Conservation (phyloP, 2,329 filamentous ascomycete species). For the Amphichorda felina region DNA sequence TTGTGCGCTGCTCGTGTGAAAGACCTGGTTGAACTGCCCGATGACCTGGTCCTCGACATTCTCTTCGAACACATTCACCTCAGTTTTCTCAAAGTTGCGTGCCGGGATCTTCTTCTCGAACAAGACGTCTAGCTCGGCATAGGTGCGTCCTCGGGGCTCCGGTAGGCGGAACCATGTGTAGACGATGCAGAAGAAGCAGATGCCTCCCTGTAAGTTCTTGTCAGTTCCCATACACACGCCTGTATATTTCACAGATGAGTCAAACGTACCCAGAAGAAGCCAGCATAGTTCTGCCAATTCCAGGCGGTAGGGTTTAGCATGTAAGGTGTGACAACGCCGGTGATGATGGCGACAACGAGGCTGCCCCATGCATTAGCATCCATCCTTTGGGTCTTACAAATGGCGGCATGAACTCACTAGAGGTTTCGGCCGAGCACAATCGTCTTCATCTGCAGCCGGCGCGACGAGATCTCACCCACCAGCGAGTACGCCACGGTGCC, state of each 20-base stretch:
- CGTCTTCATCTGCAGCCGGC: constrained; percentile 81
- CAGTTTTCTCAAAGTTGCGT: constrained; percentile 54
- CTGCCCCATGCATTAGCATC: constrained; percentile 16
- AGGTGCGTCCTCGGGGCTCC: constrained; percentile 68
- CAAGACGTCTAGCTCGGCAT: constrained; percentile 75
- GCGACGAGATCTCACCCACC: constrained; percentile 72
- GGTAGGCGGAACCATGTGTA: constrained; percentile 53
- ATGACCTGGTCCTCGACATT: constrained; percentile 34
- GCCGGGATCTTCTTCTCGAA: constrained; percentile 65
- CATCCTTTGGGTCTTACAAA: too few species aligned
- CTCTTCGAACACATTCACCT: constrained; percentile 45
- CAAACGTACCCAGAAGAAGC: constrained; percentile 65
- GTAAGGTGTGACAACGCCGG: constrained; percentile 73
- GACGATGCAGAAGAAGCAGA: constrained; percentile 69
- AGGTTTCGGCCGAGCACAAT: constrained; percentile 75
- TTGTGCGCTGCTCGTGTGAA: not conserved
- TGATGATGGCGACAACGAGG: constrained; percentile 74
- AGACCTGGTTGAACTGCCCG: constrained; percentile 31
- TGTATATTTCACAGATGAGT: not conserved
- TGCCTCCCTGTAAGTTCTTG: constrained; percentile 54
- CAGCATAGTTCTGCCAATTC: constrained; percentile 80
- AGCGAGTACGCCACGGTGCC: constrained; percentile 86
- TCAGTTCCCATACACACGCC: constrained; percentile 5
- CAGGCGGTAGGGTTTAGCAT: constrained; percentile 84
- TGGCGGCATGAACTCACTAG: too few species aligned